Evolutionary conservation across 108 stramenopile species (phyloP), one percentile per base, ranked within the genome.

Genomic region (Schizochytrium sp.): DNA sequence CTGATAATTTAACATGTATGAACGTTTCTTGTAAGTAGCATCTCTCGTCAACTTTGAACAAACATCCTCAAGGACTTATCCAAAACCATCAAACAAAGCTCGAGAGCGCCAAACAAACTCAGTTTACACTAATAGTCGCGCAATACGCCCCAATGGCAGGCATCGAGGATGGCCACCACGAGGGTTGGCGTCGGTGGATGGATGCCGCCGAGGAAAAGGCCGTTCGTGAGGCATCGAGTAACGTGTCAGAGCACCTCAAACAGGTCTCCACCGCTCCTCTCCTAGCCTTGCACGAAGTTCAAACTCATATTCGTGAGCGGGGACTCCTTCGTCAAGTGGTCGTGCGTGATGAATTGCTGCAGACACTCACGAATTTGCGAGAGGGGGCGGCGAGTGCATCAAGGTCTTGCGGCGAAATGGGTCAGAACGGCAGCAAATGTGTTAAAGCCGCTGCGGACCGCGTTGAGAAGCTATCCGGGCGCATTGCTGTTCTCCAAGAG

Each of bases 241-340:
- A 42, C 47, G 76, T 42, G 76, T 83, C 76, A 40, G 76, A 83
- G 76, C 28, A 10, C 50, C 28, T 42, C 28, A 83, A 55, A 40
- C 53, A 53, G 50, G 28, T 83, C 17, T 47, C 76, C 5, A 40
- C 12, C 15, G 76, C 49, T 8, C 76, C 76, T 49, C 17, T 42
- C 50, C 49, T n/a, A 53, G 76, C 50, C 5, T 40, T 83, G 45
- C 50, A 38, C n/a, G n/a, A 83, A 53, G 76, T 83, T 47, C 47
- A 49, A 28, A n/a, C 13, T n/a, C 76, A 83, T 40, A 53, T 83
- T 17, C 76, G 76, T 28, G 76, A 7, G 47, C 19, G 55, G 47
- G 76, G 76, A 13, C 53, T 83, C 53, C 28, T 10, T 47, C 38
- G 55, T 28, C 76, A 83, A 40, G 45, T 83, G 15, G 47, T n/a